Percentiles rank a stretch among this genome's conserved stretches.
Evolutionary conservation across 2,329 filamentous ascomycete species (phyloP).

Genomic region (Colletotrichum echinochloae): DNA sequence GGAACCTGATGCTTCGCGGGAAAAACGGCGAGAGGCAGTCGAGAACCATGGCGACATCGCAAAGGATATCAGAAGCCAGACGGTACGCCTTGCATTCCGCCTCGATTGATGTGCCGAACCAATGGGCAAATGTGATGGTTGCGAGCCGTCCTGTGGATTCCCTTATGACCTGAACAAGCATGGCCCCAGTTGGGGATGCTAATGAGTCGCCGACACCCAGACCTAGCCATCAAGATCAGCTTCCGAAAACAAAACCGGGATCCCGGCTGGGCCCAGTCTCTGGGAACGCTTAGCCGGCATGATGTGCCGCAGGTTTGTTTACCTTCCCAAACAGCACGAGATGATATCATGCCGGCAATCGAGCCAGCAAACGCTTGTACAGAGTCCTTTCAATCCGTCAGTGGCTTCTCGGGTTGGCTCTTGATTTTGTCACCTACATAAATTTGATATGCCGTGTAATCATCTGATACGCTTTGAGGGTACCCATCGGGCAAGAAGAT

Average conservation of each 20-base stretch:
- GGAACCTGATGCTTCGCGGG: constrained; percentile 11
- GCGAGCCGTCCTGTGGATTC: constrained; percentile 36
- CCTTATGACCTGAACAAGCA: constrained; percentile 36
- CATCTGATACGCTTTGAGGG: constrained; percentile 36
- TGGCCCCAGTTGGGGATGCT: constrained; percentile 33
- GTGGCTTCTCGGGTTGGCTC: not conserved
- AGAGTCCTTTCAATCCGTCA: constrained; percentile 21
- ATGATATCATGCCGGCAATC: constrained; percentile 39
- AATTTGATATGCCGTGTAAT: constrained; percentile 36
- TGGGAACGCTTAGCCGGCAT: not conserved
- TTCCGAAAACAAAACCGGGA: not conserved
- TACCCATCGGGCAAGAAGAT: constrained; percentile 36
- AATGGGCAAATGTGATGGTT: constrained; percentile 35
- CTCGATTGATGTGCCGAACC: constrained; percentile 36
- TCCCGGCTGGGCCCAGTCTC: not conserved
- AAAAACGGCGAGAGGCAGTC: constrained; percentile 33
- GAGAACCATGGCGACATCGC: constrained; percentile 26
- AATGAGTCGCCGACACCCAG: constrained; percentile 34
- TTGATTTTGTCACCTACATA: constrained; percentile 7
- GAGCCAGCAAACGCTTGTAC: constrained; percentile 37
- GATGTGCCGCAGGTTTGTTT: not conserved
- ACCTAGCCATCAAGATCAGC: constrained; percentile 17
- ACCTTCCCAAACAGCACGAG: constrained; percentile 39
- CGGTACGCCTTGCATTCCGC: constrained; percentile 37
- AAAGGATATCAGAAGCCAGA: constrained; percentile 25